Base-by-base conservation (phyloP, 345 rosid species). In the Hibiscus mutabilis region DNA sequence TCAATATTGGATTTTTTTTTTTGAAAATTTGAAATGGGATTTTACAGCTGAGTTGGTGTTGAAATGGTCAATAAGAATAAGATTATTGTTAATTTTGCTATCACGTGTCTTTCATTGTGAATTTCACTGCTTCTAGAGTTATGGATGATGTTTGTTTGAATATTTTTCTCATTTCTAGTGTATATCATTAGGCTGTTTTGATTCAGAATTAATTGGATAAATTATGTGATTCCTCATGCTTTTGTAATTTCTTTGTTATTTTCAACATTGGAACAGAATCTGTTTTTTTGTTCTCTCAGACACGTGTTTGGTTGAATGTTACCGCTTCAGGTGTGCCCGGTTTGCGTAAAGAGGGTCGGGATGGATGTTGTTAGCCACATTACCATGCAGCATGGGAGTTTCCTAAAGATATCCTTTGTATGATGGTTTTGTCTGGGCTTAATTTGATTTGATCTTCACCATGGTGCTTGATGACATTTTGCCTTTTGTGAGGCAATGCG, bases 341-440 rank as follows among this genome's bases (percentile, higher is more conserved):
- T 90, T 37, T 92, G 96, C 70, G 74, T 84, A 2, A 87, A 88
- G 74, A 82, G 88, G 80, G 91, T 87, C 55, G 94, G 96, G 70
- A 67, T 75, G 79, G 87, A 90, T 69, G 82, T 90, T 65, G 88
- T 90, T 56, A 79, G 89, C 79, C 97, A 90, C 66, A 86, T 92
- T 35, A 84, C 96, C 1, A 74, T 76, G 61, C 97, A 90, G 33
- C 97, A 87, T 66, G 88, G 88, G 5, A 90, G 72, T 75, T 81
- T 87, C 2, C 84, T 87, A 14, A 90, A 82, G 84, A 88, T 88
- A 92, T 92, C 97, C 97, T 87, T 83, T 65, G 81, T 68, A 15
- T 27, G 16, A 40, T 12, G 2, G 21, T n/a, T 63, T 73, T 66
- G 59, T n/a, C 69, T 55, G 2, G 9, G 12, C n/a, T 73, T 52